Base-by-base conservation (phyloP, 495 filamentous ascomycete species). In the Xylaria venustula region DNA sequence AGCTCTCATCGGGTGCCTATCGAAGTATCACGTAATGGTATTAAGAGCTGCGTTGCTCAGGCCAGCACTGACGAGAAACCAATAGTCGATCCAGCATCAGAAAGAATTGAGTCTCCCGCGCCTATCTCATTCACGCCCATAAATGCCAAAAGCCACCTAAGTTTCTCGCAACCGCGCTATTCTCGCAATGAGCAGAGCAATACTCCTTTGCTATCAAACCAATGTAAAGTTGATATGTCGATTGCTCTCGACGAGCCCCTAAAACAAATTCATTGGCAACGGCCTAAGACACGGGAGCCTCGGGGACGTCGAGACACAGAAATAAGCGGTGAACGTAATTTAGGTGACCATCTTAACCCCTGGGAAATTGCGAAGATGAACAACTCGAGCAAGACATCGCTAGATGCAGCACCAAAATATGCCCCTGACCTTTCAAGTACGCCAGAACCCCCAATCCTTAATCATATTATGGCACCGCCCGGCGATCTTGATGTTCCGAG, bases 291-390 rank as follows among this genome's bases (percentile, higher is more conserved):
- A 3, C 59, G 46, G 23, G 11, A 32, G 23, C 20, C 20, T 0
- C 22, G n/a, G 3, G 26, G 14, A 32, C 41, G 20, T 36, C 68
- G 61, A 45, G 37, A 62, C 58, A 28, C 36, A 57, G 36, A 52
- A 45, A 47, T 57, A 64, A 75, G 45, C 53, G 20, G 28, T 19
- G 41, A 49, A 53, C 51, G n/a, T 26, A 60, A 36, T 15, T 17
- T 44, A 0, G 23, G 20, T 67, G 40, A 67, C 60, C 2, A 59
- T 78, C 48, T 82, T 3, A 87, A 88, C 61, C 87, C 87, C 4
- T 87, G 83, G 84, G 70, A 78, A 0, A 76, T 85, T 48, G 83
- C 87, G 7, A 87, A 85, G 64, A 74, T 85, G 68, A 87, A 80
- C 49, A 70, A 37, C 20, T 28, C n/a, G n/a, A 54, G 20, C 11